Evolutionary conservation across 2,329 filamentous ascomycete genomes (phyloP), one percentile per base, ranked within the genome.

Genomic region (Monosporascus cannonballus): DNA sequence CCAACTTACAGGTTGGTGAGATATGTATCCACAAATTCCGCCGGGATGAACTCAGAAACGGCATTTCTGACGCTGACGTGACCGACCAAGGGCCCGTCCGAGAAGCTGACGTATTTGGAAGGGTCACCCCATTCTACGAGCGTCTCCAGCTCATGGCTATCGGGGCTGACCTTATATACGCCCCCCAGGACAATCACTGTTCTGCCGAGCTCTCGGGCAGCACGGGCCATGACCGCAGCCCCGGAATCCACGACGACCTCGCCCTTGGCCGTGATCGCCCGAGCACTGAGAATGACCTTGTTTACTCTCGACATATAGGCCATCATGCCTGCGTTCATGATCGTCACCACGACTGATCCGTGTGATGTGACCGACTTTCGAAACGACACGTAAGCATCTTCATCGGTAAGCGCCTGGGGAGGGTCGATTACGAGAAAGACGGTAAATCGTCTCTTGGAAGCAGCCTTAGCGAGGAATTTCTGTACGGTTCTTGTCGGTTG

Each of bases 261-360:
- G 49, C 94, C 94, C 63, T 96, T 94, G 48, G 90, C 89, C 46
- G 95, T 84, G 27, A 99, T 89, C 3, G 89, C 87, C 64, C 92
- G 87, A 6, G 93, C 93, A 14, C 89, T 87, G 6, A 99, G 77
- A 48, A 99, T 89, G 56, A 99, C 93, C 74, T 96, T 96, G 77
- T 93, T 95, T 62, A 96, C 90, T 55, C 88, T 85, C 8, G 92
- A 89, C 89, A 99, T 97, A 64, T 97, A 89, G 1, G 92, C 91
- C 73, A 92, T 95, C 51, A 96, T 81, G 9, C 90, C 89, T 7
- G 85, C 87, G 69, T 96, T 92, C 44, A 90, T 85, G 51, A 97
- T 85, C 55, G 89, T 81, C 61, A 96, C 88, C 42, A 96, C 87
- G 1, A 84, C 87, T 51, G 95, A 88, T 25, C 92, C 92, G 37